Evolutionary conservation across 495 filamentous ascomycete species (phyloP).

Genomic region (Cladorrhinum samala): DNA sequence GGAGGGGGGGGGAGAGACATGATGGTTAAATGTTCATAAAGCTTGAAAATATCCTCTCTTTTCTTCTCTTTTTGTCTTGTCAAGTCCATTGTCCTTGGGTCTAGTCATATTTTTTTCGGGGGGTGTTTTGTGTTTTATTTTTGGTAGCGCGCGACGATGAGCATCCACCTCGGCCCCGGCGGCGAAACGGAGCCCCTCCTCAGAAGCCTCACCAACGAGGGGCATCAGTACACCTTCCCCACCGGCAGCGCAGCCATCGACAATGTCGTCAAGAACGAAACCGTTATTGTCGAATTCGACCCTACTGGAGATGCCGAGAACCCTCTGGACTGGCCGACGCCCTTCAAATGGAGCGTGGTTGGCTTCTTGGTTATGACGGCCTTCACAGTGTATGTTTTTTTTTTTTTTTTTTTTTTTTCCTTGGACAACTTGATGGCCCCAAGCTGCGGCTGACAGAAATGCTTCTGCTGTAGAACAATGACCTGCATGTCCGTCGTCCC

Average conservation of each 20-base stretch:
- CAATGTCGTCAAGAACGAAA: constrained; percentile 4
- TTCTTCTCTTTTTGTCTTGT: not conserved
- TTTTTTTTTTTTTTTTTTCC: not conserved
- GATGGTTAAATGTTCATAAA: no score
- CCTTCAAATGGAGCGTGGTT: constrained; percentile 47
- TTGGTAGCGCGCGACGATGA: not conserved
- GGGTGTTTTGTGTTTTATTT: not conserved
- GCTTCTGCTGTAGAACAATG: constrained; percentile 39
- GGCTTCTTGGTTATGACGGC: constrained; percentile 43
- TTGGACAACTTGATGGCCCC: not conserved
- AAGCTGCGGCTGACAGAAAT: no score
- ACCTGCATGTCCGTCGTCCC: constrained; percentile 53
- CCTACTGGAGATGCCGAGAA: constrained; percentile 47
- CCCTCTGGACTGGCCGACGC: constrained; percentile 44
- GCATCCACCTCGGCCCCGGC: not conserved
- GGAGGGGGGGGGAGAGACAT: no score
- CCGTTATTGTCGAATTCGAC: constrained; percentile 39
- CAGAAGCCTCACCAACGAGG: constrained; percentile 8
- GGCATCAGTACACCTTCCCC: constrained; percentile 5
- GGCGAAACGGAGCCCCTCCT: constrained; percentile 12
- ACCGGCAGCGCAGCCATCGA: not conserved
- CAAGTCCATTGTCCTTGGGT: no score
- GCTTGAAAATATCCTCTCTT: not conserved
- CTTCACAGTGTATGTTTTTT: constrained; percentile 46
- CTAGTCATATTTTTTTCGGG: no score